phyloP scores from a whole-genome alignment of 2,329 filamentous ascomycete genomes.

The Endoconidiophora laricicola region DNA sequence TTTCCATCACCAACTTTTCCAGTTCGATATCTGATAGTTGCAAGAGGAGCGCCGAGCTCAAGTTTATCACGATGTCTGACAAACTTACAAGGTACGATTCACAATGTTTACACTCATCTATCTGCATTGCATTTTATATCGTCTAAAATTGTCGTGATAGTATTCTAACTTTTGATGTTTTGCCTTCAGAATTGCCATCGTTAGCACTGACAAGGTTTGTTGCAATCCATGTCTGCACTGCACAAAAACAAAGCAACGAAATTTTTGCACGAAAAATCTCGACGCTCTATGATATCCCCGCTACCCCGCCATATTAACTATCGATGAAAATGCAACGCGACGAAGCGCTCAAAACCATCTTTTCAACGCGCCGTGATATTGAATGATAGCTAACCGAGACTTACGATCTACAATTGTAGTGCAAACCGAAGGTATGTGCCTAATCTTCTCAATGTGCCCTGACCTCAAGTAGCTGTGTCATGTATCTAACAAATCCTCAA shows the following conservation, averaged over 20 bases:
- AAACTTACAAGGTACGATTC: conserved; percentile 73
- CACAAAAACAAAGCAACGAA: neutral
- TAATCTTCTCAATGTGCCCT: neutral
- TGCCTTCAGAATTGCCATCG: conserved; percentile 74
- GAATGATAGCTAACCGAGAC: conserved; percentile 1
- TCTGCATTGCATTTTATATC: neutral
- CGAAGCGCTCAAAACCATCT: neutral
- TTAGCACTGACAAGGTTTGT: conserved; percentile 90
- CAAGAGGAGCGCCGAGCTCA: neutral
- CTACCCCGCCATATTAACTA: conserved; percentile 22
- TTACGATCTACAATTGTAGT: conserved; percentile 31
- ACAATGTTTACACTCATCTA: too few species aligned
- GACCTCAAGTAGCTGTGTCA: conserved; percentile 12
- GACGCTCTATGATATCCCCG: conserved; percentile 16
- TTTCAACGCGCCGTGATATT: neutral
- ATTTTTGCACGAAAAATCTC: conserved; percentile 7
- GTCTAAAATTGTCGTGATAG: neutral
- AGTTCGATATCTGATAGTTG: neutral
- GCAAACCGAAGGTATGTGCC: conserved; percentile 61
- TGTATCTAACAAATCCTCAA: conserved; percentile 17
- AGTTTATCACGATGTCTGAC: conserved; percentile 53
- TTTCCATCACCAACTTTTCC: neutral
- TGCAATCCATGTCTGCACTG: conserved; percentile 14
- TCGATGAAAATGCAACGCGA: neutral
- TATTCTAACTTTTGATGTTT: conserved; percentile 7